phyloP scores from a whole-genome alignment of 1,284 basidiomycete genomes.

The Pseudozyma thailandica region DNA sequence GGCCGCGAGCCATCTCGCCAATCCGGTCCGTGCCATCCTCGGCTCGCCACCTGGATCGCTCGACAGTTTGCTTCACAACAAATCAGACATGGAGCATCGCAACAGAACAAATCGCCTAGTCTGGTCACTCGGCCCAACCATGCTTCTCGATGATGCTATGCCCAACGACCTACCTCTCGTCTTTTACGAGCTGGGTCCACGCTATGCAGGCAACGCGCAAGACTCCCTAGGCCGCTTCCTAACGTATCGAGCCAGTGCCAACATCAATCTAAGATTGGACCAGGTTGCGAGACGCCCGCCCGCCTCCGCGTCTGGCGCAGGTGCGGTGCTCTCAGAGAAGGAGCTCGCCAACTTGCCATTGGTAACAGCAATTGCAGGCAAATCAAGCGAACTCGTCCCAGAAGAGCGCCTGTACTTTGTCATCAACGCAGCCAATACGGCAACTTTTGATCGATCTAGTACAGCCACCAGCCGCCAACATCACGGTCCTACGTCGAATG shows the following conservation, averaged over 20 bases:
- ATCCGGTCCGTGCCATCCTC: constrained; percentile 43
- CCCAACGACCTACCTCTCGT: constrained; percentile 56
- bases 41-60: constrained; percentile 44
- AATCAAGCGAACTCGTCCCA: constrained; percentile 44
- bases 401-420: constrained; percentile 56
- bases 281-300: constrained; percentile 28
- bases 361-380: constrained; percentile 50
- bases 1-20: constrained; percentile 6
- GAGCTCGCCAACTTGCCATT: constrained; percentile 48
- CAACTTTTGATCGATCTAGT: constrained; percentile 26
- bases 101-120: constrained; percentile 31
- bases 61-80: background rate
- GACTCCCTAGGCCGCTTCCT: constrained; percentile 61
- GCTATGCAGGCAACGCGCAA: constrained; percentile 58
- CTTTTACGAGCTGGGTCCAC: constrained; percentile 48
- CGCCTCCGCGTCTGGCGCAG: constrained; percentile 3
- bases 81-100: background rate
- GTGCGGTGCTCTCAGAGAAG: constrained; percentile 30
- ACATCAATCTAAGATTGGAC: constrained; percentile 57
- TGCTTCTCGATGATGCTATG: constrained; percentile 53
- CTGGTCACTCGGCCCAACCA: constrained; percentile 58
- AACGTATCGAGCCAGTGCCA: constrained; percentile 54
- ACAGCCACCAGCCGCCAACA: constrained; percentile 1
- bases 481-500: background rate
- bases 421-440: constrained; percentile 52